A percentile compares a stretch with the other conserved stretches of the same genome.
Conservation (phyloP, 495 filamentous ascomycete species). For the Copromyces sp. region DNA sequence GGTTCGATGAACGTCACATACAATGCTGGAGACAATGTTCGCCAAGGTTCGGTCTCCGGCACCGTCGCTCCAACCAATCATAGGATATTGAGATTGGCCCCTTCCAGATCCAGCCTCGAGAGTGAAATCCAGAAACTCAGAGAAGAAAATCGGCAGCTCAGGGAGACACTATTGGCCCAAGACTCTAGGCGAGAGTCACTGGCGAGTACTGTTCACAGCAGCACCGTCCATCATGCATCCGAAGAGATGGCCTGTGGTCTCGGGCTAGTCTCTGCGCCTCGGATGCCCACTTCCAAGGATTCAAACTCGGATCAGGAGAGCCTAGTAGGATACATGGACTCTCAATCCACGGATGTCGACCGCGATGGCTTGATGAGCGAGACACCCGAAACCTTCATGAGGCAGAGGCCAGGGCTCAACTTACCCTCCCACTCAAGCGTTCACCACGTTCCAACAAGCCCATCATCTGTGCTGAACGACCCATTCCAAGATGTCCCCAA, state of each 20-base stretch:
- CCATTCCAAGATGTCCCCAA: neutral
- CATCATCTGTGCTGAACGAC: conserved; percentile 7
- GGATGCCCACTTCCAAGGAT: neutral
- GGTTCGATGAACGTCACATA: neutral
- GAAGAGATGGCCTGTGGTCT: neutral
- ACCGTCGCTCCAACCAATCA: neutral
- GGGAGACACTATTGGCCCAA: neutral
- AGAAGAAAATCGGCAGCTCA: neutral
- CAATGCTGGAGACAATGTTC: neutral
- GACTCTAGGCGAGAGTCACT: neutral
- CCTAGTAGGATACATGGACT: conserved; percentile 22
- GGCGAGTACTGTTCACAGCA: neutral
- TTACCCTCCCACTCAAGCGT: conserved; percentile 16
- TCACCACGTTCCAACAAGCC: conserved; percentile 21
- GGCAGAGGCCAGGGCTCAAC: conserved; percentile 18
- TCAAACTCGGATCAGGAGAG: conserved; percentile 11
- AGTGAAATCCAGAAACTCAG: neutral
- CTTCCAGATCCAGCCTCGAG: neutral
- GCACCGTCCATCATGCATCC: neutral
- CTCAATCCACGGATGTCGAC: conserved; percentile 21
- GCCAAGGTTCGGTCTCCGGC: neutral
- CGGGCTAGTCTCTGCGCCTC: neutral
- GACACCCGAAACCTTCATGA: conserved; percentile 13
- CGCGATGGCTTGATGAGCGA: conserved; percentile 21
- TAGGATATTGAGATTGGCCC: neutral